A percentile compares a stretch with the other conserved stretches of the same genome.
Conservation (phyloP, 441 rosid genomes). For the Lepidium campestre region DNA sequence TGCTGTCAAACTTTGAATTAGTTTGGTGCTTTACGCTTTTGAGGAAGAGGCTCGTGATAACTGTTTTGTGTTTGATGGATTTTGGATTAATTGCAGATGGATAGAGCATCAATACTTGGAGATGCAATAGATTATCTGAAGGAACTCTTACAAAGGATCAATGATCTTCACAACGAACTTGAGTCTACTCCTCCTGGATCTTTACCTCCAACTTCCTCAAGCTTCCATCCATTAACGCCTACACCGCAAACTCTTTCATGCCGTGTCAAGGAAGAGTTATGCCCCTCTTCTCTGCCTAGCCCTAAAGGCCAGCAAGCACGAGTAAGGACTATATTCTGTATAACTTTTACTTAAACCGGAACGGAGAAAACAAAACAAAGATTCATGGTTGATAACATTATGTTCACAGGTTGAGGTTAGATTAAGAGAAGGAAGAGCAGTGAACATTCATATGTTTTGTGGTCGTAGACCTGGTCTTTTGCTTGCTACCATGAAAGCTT, state of each 20-base stretch:
- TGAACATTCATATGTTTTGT: constrained; percentile 72
- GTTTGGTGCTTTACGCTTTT: not conserved
- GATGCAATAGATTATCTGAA: constrained; percentile 66
- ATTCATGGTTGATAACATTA: not conserved
- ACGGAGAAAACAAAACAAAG: not conserved
- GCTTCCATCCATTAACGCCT: constrained; percentile 57
- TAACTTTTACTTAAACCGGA: not conserved
- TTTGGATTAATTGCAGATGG: constrained; percentile 42
- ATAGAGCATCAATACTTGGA: constrained; percentile 67
- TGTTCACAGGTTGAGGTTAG: constrained; percentile 56
- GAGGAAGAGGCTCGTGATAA: not conserved
- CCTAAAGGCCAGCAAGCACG: constrained; percentile 55
- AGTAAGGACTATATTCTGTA: constrained; percentile 24
- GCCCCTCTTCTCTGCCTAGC: constrained; percentile 43
- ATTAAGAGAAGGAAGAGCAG: constrained; percentile 64
- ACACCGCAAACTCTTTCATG: constrained; percentile 51
- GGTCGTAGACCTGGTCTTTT: constrained; percentile 63
- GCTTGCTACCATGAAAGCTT: constrained; percentile 61
- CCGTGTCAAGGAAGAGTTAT: constrained; percentile 52
- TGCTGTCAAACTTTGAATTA: not conserved
- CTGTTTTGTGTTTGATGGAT: not conserved
- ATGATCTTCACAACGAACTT: constrained; percentile 56
- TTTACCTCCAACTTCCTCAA: constrained; percentile 41
- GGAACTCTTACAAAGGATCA: constrained; percentile 63
- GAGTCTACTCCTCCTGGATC: constrained; percentile 53